A percentile compares a stretch with the other conserved stretches of the same genome.
phyloP scores from a whole-genome alignment of 805 yeast genomes.

The Yarrowia sp. region DNA sequence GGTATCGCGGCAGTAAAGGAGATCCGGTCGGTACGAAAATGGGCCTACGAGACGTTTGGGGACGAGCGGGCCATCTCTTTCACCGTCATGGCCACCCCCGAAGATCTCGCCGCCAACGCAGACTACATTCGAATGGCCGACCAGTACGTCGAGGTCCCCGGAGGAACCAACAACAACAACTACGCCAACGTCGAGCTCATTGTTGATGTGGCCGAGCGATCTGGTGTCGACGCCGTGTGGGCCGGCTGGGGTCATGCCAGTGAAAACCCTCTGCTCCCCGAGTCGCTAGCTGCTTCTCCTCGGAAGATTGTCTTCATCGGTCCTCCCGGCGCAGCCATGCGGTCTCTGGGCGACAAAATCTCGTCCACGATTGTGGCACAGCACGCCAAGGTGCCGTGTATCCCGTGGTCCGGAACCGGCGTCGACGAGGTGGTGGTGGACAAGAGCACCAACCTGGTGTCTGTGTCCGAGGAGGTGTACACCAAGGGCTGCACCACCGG shows the following conservation, averaged over 20 bases:
- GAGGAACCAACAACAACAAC: conserved; percentile 98
- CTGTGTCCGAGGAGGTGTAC: conserved; percentile 84
- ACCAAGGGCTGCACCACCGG: conserved; percentile 84
- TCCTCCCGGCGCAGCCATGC: conserved; percentile 99
- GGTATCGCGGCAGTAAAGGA: conserved; percentile 99
- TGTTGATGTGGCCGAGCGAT: conserved; percentile 96
- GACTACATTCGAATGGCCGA: conserved; percentile 99
- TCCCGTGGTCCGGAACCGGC: conserved; percentile 99
- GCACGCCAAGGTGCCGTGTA: conserved; percentile 97
- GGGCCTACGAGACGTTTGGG: conserved; percentile 99
- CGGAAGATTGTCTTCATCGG: conserved; percentile 93
- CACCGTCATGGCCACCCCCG: conserved; percentile 99
- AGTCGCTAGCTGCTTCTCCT: conserved; percentile 89
- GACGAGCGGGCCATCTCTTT: conserved; percentile 92
- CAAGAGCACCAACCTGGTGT: conserved; percentile 73
- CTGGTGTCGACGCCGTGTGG: conserved; percentile 98
- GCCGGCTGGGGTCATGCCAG: conserved; percentile 99
- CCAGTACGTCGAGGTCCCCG: conserved; percentile 97
- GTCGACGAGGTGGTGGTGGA: conserved; percentile 82
- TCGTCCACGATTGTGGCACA: conserved; percentile 98
- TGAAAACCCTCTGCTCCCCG: conserved; percentile 96
- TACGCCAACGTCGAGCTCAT: conserved; percentile 97
- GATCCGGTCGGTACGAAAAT: conserved; percentile 94
- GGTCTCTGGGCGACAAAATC: conserved; percentile 98
- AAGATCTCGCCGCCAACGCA: conserved; percentile 94